phyloP scores from a whole-genome alignment of 1,284 basidiomycete species.

The Trichosporon coremiiforme region DNA sequence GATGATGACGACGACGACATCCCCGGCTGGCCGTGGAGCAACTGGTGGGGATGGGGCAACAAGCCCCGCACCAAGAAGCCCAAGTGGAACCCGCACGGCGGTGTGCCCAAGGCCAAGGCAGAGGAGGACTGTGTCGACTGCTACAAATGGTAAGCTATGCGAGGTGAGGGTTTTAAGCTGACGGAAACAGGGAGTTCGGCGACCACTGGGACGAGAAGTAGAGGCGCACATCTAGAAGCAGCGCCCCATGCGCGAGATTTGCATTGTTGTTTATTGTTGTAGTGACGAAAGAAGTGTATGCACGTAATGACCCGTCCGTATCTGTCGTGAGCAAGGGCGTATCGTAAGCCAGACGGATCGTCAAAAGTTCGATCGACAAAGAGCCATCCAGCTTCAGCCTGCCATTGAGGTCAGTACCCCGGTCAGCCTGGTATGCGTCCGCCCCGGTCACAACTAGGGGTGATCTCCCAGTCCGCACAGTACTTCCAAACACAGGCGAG shows the following conservation, averaged over 20 bases:
- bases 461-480: too few species aligned
- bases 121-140: slow-evolving; percentile 56
- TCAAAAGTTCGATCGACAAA: too few species aligned
- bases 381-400: too few species aligned
- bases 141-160: slow-evolving; percentile 53
- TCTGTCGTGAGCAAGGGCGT: neutral
- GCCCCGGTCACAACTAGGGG: neutral
- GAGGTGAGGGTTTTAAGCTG: neutral
- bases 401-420: too few species aligned
- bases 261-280: slow-evolving; percentile 23
- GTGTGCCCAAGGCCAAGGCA: slow-evolving; percentile 50
- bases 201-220: slow-evolving; percentile 42
- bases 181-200: slow-evolving; percentile 36
- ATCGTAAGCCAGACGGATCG: too few species aligned
- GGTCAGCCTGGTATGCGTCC: neutral
- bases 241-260: neutral
- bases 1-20: slow-evolving; percentile 25
- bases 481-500: neutral
- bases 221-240: neutral
- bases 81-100: slow-evolving; percentile 53
- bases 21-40: slow-evolving; percentile 20
- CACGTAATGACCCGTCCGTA: neutral
- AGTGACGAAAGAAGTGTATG: slow-evolving; percentile 23
- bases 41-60: slow-evolving; percentile 26
- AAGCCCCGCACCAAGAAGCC: slow-evolving; percentile 34